Evolutionary conservation across 2,329 filamentous ascomycete species (phyloP), one percentile per base, ranked within the genome.

Genomic region (Fusarium hostae): DNA sequence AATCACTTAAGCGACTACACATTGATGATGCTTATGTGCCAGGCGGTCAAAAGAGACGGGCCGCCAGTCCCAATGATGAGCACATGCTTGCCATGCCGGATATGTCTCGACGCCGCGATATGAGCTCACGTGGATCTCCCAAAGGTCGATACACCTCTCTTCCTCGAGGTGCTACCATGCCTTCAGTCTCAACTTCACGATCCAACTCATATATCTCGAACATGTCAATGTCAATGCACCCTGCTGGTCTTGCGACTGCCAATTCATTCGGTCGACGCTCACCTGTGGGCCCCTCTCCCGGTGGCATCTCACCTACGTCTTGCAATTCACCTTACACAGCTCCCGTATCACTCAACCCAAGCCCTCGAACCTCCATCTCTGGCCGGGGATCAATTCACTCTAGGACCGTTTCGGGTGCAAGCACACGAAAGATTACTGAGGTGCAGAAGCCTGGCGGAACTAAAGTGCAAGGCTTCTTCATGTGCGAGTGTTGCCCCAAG

Each of bases 61-160:
- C 87, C 4, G 87, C 86, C 1, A 89, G 87, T 30, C 87, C 87
- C 2, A 85, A 82, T 5, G 86, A 86, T 15, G 86, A 88, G 32
- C 77, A 82, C 10, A 74, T 81, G 20, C 77, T 83, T 34, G 65
- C 80, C 5, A 79, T 80, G 34, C 81, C 83, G 50, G 86, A 87
- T 39, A 73, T 83, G 62, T 73, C 84, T 44, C 84, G 86, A 62
- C 85, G 86, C 56, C 84, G 86, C 16, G 86, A 88, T 11, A 77
- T 82, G 10, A 78, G 79, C 12, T 82, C 84, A 6, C 84, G 87
- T n/a, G 83, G 84, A 9, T 89, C 87, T 5, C 87, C 88, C 1
- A 85, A 84, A 2, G 84, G 86, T 18, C 82, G 87, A 10, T 81
- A 89, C 9, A 80, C 82, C 11, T 79, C 83, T 5, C 83, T 86